phyloP scores from a whole-genome alignment of 2,329 filamentous ascomycete species.

The Ophiostoma triangulosporum region DNA sequence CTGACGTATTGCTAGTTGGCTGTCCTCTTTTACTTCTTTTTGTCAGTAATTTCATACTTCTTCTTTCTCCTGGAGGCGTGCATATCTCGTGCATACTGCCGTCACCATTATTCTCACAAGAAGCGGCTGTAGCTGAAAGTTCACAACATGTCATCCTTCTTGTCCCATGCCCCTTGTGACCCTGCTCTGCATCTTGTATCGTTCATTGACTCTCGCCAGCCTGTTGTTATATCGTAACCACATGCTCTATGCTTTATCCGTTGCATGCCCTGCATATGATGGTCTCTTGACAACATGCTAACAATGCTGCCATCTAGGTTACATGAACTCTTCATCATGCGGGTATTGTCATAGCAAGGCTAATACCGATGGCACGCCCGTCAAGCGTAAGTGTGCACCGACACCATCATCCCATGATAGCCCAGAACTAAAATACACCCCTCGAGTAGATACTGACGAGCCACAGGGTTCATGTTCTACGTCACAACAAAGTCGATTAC shows the following conservation, averaged over 20 bases:
- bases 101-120: background rate
- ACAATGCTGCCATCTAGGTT: background rate
- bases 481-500: constrained; percentile 46
- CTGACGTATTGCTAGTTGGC: background rate
- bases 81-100: background rate
- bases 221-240: background rate
- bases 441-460: no score
- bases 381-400: background rate
- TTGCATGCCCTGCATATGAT: background rate
- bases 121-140: no score
- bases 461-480: constrained; percentile 52
- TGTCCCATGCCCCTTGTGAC: background rate
- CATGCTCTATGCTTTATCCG: background rate
- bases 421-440: no score
- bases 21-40: background rate
- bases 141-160: background rate
- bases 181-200: background rate
- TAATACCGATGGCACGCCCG: background rate
- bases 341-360: background rate
- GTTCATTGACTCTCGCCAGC: background rate
- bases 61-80: background rate
- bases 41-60: background rate
- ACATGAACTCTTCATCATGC: background rate
- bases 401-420: background rate
- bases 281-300: background rate